Conservation (phyloP, 2,329 filamentous ascomycete species). For the Sporothrix brasiliensis region DNA sequence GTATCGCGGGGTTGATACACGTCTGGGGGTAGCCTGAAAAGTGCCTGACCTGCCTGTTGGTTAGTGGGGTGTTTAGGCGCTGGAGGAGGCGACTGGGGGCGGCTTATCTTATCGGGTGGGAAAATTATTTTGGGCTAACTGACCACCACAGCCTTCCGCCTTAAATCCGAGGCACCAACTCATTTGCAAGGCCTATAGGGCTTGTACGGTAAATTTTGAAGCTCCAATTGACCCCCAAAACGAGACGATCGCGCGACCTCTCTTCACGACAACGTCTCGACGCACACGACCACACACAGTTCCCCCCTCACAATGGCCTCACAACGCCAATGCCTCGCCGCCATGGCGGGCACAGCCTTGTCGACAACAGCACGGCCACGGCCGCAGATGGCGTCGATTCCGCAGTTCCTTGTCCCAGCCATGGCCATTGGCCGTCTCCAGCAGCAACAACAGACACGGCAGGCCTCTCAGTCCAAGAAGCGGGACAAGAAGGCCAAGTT, state of each 20-base stretch:
- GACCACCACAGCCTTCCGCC: background rate
- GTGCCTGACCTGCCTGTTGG: background rate
- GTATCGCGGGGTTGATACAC: constrained; percentile 28
- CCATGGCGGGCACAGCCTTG: constrained; percentile 56
- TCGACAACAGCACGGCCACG: constrained; percentile 48
- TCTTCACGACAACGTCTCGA: background rate
- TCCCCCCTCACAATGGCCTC: constrained; percentile 52
- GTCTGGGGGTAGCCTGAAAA: background rate
- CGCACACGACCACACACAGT: constrained; percentile 31
- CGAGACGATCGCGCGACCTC: constrained; percentile 18
- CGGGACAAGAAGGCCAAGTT: constrained; percentile 62
- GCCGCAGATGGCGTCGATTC: constrained; percentile 49
- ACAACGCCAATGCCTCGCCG: constrained; percentile 57
- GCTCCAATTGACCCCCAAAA: constrained; percentile 22
- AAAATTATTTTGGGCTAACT: background rate
- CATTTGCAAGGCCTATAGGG: constrained; percentile 11
- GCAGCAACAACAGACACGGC: constrained; percentile 45
- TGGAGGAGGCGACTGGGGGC: background rate
- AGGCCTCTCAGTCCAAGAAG: constrained; percentile 43
- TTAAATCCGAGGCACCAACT: constrained; percentile 35
- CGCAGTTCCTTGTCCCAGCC: constrained; percentile 54
- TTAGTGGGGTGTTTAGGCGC: constrained; percentile 26
- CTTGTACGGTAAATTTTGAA: constrained; percentile 24
- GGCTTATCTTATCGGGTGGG: constrained; percentile 35
- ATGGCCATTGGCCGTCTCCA: constrained; percentile 47